Base-by-base conservation (phyloP, 2,329 filamentous ascomycete genomes). In the Fusarium coffeatum region DNA sequence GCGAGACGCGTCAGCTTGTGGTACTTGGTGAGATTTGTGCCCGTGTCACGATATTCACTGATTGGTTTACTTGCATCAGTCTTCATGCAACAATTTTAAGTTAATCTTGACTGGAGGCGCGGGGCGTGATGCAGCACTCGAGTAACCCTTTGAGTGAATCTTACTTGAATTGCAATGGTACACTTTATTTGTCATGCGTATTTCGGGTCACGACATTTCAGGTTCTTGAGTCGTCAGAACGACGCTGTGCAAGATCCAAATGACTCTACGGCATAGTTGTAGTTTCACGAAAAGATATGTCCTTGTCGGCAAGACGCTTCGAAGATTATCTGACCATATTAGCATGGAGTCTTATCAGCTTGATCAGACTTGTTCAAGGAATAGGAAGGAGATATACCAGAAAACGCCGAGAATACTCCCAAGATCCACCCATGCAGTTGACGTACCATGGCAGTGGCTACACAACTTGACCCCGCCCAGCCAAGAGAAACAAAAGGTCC, bases 401-500 rank as follows among this genome's bases (percentile, higher is more conserved):
- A 20, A 22, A 15, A n/a, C 20, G 18, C 28, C 34, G 34, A 22
- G 12, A 40, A 47, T 10, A 3, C 27, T 20, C 4, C 20, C 13
- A 27, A 25, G 8, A 23, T 16, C 8, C 13, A 50, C 30, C 12
- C 48, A 27, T 27, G 18, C 8, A 51, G 2, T 51, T 40, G 22
- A 51, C n/a, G 22, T 51, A 40, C 10, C 34, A 37, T 25, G 22
- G 1, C 18, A 51, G 32, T 51, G 48, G 48, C 48, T 51, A 48
- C 42, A 27, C n/a, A 27, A 10, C 23, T 12, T 1, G 0, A 43
- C 60, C 43, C 60, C 60, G 28, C 60, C 32, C 10, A 7, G 59
- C 60, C 59, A 64, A 64, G 59, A 49, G 28, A 56, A 64, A 64
- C 49, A 64, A 64, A 64, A 64, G 60, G 28, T 64, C 32, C 49